Conservation (phyloP, 495 filamentous ascomycete genomes). For the Lineolata rhizophorae region DNA sequence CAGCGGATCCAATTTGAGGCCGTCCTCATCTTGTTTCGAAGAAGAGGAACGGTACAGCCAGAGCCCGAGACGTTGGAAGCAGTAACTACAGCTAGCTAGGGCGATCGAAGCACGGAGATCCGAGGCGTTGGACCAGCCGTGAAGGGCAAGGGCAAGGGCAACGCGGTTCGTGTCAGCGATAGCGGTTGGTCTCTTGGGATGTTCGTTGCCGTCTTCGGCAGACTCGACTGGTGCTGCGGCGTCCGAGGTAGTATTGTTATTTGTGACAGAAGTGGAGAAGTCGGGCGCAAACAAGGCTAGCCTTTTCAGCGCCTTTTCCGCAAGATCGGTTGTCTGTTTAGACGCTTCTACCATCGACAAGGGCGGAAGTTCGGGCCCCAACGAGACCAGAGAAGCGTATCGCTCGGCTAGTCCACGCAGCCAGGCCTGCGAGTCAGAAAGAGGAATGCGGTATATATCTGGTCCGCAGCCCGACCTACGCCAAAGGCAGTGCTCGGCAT, state of each 20-base stretch:
- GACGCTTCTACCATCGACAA: not conserved
- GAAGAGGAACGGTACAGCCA: conserved; percentile 52
- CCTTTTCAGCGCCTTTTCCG: not conserved
- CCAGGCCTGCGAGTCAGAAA: conserved; percentile 12
- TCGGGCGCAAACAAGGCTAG: not conserved
- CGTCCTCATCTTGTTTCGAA: conserved; percentile 9
- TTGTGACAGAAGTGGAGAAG: not conserved
- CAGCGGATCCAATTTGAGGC: conserved; percentile 13
- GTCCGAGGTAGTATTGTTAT: not conserved
- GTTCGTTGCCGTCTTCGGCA: not conserved
- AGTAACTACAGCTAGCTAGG: conserved; percentile 57
- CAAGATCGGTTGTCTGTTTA: not conserved
- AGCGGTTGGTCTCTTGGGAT: conserved; percentile 8
- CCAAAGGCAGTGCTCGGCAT: conserved; percentile 77
- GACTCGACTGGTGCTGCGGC: conserved; percentile 8
- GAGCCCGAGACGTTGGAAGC: conserved; percentile 71
- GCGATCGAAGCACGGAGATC: conserved; percentile 42
- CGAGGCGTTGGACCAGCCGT: conserved; percentile 62
- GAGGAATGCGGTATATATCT: conserved; percentile 21
- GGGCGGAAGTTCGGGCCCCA: conserved; percentile 5
- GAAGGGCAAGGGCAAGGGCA: conserved; percentile 55
- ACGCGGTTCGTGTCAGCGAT: conserved; percentile 21
- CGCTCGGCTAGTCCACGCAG: too few relatives aligned
- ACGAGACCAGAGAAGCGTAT: too few relatives aligned
- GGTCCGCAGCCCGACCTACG: conserved; percentile 49